Percentiles rank a stretch among this genome's conserved stretches.
These are phyloP conservation scores for Penicillium angulare DNA, from an alignment of 495 filamentous ascomycete species.

Conservation along the genomic window DNA sequence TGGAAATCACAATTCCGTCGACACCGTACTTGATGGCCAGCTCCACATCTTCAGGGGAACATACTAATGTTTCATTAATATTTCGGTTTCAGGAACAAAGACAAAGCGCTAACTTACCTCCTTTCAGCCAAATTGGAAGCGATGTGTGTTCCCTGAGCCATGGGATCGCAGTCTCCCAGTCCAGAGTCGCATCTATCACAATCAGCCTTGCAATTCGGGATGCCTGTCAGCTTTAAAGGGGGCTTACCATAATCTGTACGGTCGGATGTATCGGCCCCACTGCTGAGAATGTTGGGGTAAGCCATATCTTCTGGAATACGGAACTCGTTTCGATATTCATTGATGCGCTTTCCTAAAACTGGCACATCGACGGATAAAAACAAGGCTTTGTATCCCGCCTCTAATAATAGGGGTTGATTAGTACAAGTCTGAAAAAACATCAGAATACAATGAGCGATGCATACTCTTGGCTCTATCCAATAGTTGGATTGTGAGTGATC, in stretches of 20 bases:
- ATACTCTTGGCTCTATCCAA: constrained; percentile 76
- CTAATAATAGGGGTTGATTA: constrained; percentile 40
- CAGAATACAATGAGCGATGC: not conserved
- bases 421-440: not conserved
- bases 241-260: constrained; percentile 32
- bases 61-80: constrained; percentile 44
- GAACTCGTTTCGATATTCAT: constrained; percentile 26
- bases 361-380: constrained; percentile 96
- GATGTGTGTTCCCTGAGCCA: constrained; percentile 7
- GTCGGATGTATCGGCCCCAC: constrained; percentile 26
- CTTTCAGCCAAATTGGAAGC: constrained; percentile 14
- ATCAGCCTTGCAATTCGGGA: not conserved
- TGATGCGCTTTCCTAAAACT: constrained; percentile 62
- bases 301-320: constrained; percentile 15
- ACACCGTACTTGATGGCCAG: constrained; percentile 52
- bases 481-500: constrained; percentile 79
- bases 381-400: constrained; percentile 80
- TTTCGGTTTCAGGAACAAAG: not conserved
- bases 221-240: not conserved
- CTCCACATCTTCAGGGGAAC: constrained; percentile 39
- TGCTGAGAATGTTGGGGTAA: constrained; percentile 32
- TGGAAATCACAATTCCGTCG: constrained; percentile 62
- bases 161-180: constrained; percentile 26
- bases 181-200: constrained; percentile 52
- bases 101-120: not conserved